phyloP scores from a whole-genome alignment of 805 yeast species.

The Barnettozyma siamensis region DNA sequence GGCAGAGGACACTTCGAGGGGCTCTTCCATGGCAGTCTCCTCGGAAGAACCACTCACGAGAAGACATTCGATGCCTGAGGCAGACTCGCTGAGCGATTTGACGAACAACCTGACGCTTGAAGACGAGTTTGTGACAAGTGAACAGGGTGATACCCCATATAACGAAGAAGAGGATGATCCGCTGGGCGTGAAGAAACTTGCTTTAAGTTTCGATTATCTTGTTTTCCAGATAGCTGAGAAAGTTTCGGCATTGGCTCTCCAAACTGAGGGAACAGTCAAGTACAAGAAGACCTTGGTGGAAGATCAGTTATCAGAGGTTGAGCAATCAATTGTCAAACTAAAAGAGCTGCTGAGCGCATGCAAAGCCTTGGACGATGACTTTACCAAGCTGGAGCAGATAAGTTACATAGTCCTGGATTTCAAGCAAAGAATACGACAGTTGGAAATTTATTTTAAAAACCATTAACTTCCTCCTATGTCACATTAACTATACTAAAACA shows the following conservation, averaged over 20 bases:
- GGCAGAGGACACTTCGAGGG: background rate
- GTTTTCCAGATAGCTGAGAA: constrained; percentile 56
- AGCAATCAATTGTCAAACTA: constrained; percentile 34
- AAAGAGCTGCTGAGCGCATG: constrained; percentile 39
- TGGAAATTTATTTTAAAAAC: constrained; percentile 27
- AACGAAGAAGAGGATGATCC: constrained; percentile 47
- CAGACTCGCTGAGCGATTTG: background rate
- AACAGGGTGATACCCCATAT: constrained; percentile 6
- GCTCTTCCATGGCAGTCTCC: constrained; percentile 1
- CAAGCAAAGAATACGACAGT: constrained; percentile 28
- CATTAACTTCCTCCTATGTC: background rate
- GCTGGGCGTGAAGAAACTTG: constrained; percentile 51
- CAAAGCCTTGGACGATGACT: constrained; percentile 44
- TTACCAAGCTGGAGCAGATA: constrained; percentile 45
- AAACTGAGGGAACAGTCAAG: constrained; percentile 28
- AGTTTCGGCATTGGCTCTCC: constrained; percentile 41
- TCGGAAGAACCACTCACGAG: background rate
- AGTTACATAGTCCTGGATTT: constrained; percentile 36
- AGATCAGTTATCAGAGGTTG: constrained; percentile 27
- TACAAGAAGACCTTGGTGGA: constrained; percentile 21
- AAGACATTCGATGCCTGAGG: background rate
- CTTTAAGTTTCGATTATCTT: constrained; percentile 59
- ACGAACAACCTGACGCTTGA: constrained; percentile 1
- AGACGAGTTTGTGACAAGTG: constrained; percentile 1
- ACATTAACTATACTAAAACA: background rate